Conservation (phyloP, 257 asterid genomes). For the Solanum okadae region DNA sequence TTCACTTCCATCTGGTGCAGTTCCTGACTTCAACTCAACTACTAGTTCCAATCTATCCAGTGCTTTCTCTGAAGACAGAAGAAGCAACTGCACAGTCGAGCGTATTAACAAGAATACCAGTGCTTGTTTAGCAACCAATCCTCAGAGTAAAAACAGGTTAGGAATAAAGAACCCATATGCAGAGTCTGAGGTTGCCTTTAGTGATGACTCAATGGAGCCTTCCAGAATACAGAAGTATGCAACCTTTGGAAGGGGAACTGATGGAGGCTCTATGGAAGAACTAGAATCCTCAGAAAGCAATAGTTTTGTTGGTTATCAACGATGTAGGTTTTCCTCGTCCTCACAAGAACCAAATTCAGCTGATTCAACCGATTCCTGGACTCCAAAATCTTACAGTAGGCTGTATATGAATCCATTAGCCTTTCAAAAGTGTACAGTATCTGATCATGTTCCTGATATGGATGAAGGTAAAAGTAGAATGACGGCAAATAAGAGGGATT, state of each 20-base stretch:
- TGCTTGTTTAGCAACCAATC: not conserved
- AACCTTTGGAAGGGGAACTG: conserved; percentile 59
- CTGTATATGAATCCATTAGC: conserved; percentile 23
- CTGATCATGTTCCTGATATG: conserved; percentile 14
- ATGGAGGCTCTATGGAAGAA: conserved; percentile 33
- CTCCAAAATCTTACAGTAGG: conserved; percentile 29
- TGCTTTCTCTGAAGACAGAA: conserved; percentile 25
- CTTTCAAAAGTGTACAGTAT: conserved; percentile 21
- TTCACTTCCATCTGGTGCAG: conserved; percentile 75
- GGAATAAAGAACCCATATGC: conserved; percentile 29
- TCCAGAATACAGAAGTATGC: conserved; percentile 70
- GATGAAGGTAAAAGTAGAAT: conserved; percentile 23
- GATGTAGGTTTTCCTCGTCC: conserved; percentile 41
- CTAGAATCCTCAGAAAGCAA: conserved; percentile 87
- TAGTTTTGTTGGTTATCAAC: conserved; percentile 35
- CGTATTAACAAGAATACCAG: conserved; percentile 14
- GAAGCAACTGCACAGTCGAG: conserved; percentile 15
- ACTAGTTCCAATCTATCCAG: conserved; percentile 31
- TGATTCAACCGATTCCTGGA: conserved; percentile 31
- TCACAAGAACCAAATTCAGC: conserved; percentile 69
- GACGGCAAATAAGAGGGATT: conserved; percentile 30
- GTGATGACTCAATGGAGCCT: conserved; percentile 56
- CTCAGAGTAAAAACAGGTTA: conserved; percentile 18
- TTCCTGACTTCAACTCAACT: conserved; percentile 85
- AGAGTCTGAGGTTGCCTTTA: conserved; percentile 56